Conservation (phyloP, 2,329 filamentous ascomycete species). For the Pestalotiopsis sp. region DNA sequence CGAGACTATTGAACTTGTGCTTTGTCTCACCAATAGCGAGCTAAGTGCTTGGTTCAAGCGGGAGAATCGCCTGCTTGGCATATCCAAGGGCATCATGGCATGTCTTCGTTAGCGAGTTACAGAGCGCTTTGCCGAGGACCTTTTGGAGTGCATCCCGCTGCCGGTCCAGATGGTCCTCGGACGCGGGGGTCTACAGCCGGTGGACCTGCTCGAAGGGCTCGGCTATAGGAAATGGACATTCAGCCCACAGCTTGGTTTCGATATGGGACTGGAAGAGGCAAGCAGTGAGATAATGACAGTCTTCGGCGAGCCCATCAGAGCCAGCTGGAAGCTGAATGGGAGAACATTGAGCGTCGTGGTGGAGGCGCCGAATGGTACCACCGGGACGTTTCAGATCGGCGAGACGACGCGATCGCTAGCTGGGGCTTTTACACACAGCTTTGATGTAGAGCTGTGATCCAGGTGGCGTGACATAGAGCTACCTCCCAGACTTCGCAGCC, state of each 20-base stretch:
- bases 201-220: constrained; percentile 18
- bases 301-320: background rate
- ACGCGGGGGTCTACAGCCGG: no score
- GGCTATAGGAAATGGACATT: constrained; percentile 30
- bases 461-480: background rate
- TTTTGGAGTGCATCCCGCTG: no score
- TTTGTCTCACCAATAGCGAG: no score
- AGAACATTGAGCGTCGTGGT: background rate
- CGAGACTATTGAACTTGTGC: no score
- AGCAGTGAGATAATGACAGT: background rate
- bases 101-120: no score
- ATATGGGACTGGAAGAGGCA: constrained; percentile 27
- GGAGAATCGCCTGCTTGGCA: no score
- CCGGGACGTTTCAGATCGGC: background rate
- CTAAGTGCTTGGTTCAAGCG: no score
- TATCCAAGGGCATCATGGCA: no score
- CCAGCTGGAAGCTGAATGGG: background rate
- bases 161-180: no score
- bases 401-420: background rate
- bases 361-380: background rate
- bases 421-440: background rate
- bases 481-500: background rate
- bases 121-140: no score
- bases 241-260: constrained; percentile 22
- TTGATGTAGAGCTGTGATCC: background rate